Evolutionary conservation across 352 stramenopile species (phyloP), one percentile per base, ranked within the genome.

Genomic region (Albugo laibachii): DNA sequence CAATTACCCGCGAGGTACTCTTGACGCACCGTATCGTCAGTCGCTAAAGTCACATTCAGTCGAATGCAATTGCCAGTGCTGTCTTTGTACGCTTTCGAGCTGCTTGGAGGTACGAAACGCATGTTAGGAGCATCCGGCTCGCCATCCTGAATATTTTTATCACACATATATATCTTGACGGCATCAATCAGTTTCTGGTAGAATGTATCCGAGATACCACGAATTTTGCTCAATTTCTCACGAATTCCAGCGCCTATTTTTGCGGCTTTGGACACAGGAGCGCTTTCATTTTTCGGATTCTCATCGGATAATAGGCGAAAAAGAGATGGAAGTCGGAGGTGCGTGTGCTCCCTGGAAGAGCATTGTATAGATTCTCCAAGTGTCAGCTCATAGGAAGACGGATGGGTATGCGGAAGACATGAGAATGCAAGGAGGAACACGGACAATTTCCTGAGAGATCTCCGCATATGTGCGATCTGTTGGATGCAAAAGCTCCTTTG

Each of bases 131-230:
- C 41, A 18, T 54, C 51, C 14, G 34, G 12, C 15, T 36, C 27
- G 8, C 43, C 18, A 4, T 63, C 66, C 11, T 50, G 58, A 2
- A 48, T 47, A 13, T 68, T 27, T 38, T 69, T 19, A 16, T 79
- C 54, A 42, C 70, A 83, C 13, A 80, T 14, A 10, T 49, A 38
- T 46, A 83, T 80, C 45, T 74, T 61, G 19, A 68, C 50, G 0
- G 71, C 67, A 0, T 47, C 63, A 57, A 81, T 73, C 36, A 84
- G 45, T 16, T 84, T 58, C 2, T 62, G 41, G 58, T 84, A 84
- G 47, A 80, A 81, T 44, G 74, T 68, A 27, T 64, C 51, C 1
- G 50, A 72, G 42, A 69, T 67, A 41, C 69, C 66, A 19, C 71
- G 71, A 21, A 84, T 48, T 39, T 80, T 59, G 50, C 73, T 78